Percentiles rank a stretch among this genome's conserved stretches.
Conservation (phyloP, 1,284 basidiomycete species). For the Heterobasidion irregulare region DNA sequence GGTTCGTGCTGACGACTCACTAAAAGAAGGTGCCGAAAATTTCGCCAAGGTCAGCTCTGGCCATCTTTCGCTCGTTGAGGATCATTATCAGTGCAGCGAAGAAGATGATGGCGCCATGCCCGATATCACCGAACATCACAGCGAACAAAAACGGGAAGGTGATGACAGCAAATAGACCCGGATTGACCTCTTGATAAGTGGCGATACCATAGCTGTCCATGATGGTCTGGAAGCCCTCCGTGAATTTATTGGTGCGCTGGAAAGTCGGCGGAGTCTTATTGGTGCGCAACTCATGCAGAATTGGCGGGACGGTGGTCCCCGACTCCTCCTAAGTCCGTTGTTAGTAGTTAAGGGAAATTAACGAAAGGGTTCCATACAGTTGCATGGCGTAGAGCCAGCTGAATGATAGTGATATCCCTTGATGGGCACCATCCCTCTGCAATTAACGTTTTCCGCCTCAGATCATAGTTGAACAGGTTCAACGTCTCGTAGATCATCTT, state of each 20-base stretch:
- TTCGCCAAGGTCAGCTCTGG: slow-evolving; percentile 75
- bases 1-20: slow-evolving; percentile 32
- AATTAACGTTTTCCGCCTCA: slow-evolving; percentile 88
- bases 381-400: slow-evolving; percentile 86
- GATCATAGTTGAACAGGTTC: slow-evolving; percentile 93
- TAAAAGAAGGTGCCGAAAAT: slow-evolving; percentile 91
- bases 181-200: slow-evolving; percentile 96
- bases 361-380: slow-evolving; percentile 46
- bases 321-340: slow-evolving; percentile 68
- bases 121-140: slow-evolving; percentile 93
- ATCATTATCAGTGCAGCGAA: slow-evolving; percentile 83
- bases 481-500: slow-evolving; percentile 93
- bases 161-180: slow-evolving; percentile 89
- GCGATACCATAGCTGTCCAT: slow-evolving; percentile 98
- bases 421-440: slow-evolving; percentile 99
- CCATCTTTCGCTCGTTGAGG: slow-evolving; percentile 74
- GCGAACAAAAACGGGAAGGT: slow-evolving; percentile 99
- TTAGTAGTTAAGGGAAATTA: slow-evolving; percentile 2
- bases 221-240: slow-evolving; percentile 95
- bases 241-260: slow-evolving; percentile 94
- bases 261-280: slow-evolving; percentile 94
- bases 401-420: slow-evolving; percentile 81
- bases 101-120: slow-evolving; percentile 86
- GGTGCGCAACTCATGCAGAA: slow-evolving; percentile 87
- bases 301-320: slow-evolving; percentile 87